phyloP scores from a whole-genome alignment of 352 stramenopile genomes.

The Globisporangium yorkense region DNA sequence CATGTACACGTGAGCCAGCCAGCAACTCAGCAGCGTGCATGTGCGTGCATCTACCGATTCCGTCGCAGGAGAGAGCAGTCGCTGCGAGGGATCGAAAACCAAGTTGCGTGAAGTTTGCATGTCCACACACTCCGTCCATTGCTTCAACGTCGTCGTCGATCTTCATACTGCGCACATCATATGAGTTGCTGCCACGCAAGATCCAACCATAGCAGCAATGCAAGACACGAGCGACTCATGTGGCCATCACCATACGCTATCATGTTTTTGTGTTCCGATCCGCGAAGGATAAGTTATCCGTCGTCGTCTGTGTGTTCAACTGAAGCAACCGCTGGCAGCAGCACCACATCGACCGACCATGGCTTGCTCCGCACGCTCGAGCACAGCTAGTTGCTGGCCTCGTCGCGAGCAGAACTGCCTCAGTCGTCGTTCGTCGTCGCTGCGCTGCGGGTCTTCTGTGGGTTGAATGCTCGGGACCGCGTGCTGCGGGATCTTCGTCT shows the following conservation, averaged over 20 bases:
- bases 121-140: neutral
- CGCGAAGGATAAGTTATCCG: neutral
- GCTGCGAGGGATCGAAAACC: neutral
- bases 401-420: neutral
- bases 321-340: neutral
- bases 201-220: too few species aligned
- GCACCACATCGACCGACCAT: neutral
- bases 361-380: neutral
- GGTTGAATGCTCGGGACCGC: slow-evolving; percentile 12
- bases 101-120: neutral
- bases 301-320: neutral
- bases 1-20: too few species aligned
- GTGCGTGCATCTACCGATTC: too few species aligned
- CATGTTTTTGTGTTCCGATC: slow-evolving; percentile 2
- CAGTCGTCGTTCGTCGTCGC: neutral
- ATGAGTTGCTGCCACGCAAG: too few species aligned
- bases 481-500: slow-evolving; percentile 8
- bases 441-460: slow-evolving; percentile 1
- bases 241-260: slow-evolving; percentile 2
- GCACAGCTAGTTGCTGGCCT: neutral
- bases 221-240: neutral
- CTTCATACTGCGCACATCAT: too few species aligned
- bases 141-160: too few species aligned
- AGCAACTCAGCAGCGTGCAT: neutral
- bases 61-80: neutral